Evolutionary conservation across 2,329 filamentous ascomycete species (phyloP).

Genomic region (Pseudogymnoascus pannorum): DNA sequence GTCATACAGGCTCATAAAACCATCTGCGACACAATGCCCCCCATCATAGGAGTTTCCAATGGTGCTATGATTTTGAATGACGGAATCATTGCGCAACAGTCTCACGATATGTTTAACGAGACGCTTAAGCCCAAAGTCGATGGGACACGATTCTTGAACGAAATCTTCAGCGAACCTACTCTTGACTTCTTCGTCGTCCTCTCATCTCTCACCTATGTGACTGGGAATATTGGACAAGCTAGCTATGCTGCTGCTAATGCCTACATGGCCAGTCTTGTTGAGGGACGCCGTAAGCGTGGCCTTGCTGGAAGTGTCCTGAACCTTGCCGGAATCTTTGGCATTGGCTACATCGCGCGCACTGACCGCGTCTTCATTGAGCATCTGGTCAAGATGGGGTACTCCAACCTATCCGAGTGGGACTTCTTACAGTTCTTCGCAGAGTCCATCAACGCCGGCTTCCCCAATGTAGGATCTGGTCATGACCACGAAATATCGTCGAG

Average conservation of each 20-base stretch:
- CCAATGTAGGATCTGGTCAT: neutral
- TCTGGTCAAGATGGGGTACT: neutral
- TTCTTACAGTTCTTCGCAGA: conserved; percentile 1
- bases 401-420: neutral
- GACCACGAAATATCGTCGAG: neutral
- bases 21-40: conserved; percentile 16
- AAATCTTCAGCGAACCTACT: conserved; percentile 22
- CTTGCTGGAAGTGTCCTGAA: conserved; percentile 24
- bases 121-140: conserved; percentile 31
- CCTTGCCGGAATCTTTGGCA: conserved; percentile 24
- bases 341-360: conserved; percentile 21
- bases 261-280: conserved; percentile 31
- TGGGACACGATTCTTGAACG: conserved; percentile 28
- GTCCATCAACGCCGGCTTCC: neutral
- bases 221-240: conserved; percentile 33
- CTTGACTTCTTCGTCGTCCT: conserved; percentile 39
- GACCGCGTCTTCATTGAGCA: neutral
- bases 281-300: conserved; percentile 24
- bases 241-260: conserved; percentile 34
- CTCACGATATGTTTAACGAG: conserved; percentile 19
- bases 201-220: conserved; percentile 31
- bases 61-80: conserved; percentile 40
- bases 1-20: neutral
- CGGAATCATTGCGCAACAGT: conserved; percentile 25
- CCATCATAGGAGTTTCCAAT: conserved; percentile 36